Conservation (phyloP, 371 early-diverging fungal species). For the Mucor saturninus region DNA sequence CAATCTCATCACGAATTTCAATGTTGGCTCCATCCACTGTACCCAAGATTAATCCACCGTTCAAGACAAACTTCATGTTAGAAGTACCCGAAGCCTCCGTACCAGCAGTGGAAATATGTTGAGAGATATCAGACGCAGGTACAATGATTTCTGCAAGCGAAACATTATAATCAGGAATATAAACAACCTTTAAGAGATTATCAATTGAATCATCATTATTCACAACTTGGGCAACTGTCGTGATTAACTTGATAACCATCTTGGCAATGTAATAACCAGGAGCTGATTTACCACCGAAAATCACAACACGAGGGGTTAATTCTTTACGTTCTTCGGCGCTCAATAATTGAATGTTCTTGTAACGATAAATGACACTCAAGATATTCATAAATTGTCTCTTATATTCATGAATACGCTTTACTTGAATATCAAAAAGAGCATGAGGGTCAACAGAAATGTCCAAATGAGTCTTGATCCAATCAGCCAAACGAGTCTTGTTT, state of each 20-base stretch:
- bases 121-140: constrained; percentile 94
- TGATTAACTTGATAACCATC: constrained; percentile 94
- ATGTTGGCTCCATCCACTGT: constrained; percentile 93
- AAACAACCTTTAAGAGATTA: constrained; percentile 88
- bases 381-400: constrained; percentile 98
- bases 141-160: constrained; percentile 89
- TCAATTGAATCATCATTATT: constrained; percentile 81
- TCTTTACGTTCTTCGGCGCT: constrained; percentile 61
- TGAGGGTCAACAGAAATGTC: constrained; percentile 77
- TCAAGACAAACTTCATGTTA: constrained; percentile 97
- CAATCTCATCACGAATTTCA: constrained; percentile 93
- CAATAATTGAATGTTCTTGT: constrained; percentile 78
- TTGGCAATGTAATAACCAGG: constrained; percentile 96
- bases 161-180: constrained; percentile 94
- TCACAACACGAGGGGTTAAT: constrained; percentile 78
- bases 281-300: constrained; percentile 87
- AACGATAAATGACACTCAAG: constrained; percentile 87
- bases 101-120: constrained; percentile 92
- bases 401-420: constrained; percentile 96
- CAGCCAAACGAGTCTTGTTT: constrained; percentile 88
- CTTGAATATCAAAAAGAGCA: constrained; percentile 92
- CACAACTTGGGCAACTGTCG: constrained; percentile 82
- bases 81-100: constrained; percentile 96
- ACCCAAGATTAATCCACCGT: constrained; percentile 91
- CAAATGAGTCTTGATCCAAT: constrained; percentile 70